Evolutionary conservation across 1,284 basidiomycete genomes (phyloP), one percentile per base, ranked within the genome.

Genomic region (Heterobasidion parviporum): DNA sequence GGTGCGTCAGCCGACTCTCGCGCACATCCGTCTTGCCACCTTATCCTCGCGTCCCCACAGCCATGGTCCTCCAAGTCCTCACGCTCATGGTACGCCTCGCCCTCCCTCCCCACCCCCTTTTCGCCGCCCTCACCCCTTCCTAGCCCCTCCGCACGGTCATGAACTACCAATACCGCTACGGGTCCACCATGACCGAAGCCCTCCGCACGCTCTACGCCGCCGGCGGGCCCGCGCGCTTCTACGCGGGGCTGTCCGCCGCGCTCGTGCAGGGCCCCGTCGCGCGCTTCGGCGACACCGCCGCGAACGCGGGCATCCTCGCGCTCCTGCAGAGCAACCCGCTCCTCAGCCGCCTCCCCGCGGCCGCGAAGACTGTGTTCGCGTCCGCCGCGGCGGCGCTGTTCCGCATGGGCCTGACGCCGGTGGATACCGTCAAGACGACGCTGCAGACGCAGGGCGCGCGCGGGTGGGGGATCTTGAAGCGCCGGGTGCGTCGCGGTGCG

Each of bases 381-480:
- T 82, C 81, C 6, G 52, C 85, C 36, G 80, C 83, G 0, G 87
- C 90, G 0, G 91, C 92, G 0, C 74, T 74, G 9, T 93, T 94
- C 69, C 74, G 91, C 45, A 94, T 95, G 82, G 73, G 87, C 14
- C 72, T 95, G 46, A 94, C 90, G 0, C 93, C 93, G 0, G 80
- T 95, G 53, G 93, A 96, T 70, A 94, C 93, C 0, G 67, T 94
- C 60, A 95, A 96, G 78, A 96, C 93, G 7, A 95, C 92, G 0
- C 74, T 95, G 73, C 93, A 96, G 71, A 90, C 93, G 0, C 86
- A 94, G 66, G 93, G 93, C 6, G 81, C 77, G 57, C 69, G 72
- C 0, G 93, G 90, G 0, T 71, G 85, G 56, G 66, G 67, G 34
- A 80, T 95, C 51, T 71, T 95, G 44, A 78, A 73, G 59, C 73